phyloP scores from a whole-genome alignment of 106 monocot genomes.

The Iris macrosiphon region DNA sequence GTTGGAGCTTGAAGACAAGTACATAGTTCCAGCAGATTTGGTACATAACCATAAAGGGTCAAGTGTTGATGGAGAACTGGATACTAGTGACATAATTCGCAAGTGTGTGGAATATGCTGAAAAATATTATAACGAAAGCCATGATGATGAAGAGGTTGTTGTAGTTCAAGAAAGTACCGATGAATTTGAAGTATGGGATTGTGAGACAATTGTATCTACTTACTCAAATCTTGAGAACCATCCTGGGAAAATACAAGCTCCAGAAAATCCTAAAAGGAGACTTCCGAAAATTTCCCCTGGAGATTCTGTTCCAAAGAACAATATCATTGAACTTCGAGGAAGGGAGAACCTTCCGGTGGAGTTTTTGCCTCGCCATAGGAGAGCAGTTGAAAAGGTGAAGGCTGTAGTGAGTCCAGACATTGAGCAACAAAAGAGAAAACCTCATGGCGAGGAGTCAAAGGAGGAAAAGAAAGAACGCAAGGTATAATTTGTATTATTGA shows the following conservation, averaged over 20 bases:
- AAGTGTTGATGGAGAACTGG: not conserved
- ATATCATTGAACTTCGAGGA: conserved; percentile 67
- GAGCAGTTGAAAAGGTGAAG: conserved; percentile 39
- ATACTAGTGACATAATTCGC: conserved; percentile 50
- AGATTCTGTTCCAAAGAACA: conserved; percentile 24
- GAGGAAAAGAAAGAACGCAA: conserved; percentile 95
- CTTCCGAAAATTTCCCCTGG: conserved; percentile 22
- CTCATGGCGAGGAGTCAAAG: conserved; percentile 61
- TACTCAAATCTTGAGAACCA: conserved; percentile 92
- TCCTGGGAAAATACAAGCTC: conserved; percentile 84
- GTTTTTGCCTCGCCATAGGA: conserved; percentile 54
- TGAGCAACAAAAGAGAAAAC: conserved; percentile 27
- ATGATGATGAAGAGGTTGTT: conserved; percentile 39
- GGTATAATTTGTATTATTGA: conserved; percentile 27
- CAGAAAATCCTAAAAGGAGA: conserved; percentile 40
- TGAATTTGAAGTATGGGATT: conserved; percentile 91
- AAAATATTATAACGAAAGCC: conserved; percentile 52
- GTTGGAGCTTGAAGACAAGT: conserved; percentile 35
- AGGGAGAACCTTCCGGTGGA: conserved; percentile 83
- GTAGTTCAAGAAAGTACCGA: conserved; percentile 72
- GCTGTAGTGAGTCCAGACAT: conserved; percentile 9
- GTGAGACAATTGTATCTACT: conserved; percentile 90
- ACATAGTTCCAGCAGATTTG: conserved; percentile 53
- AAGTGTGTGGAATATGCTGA: conserved; percentile 83
- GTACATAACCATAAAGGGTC: conserved; percentile 18